Evolutionary conservation across 805 yeast species (phyloP).

Genomic region (Pichia deserticola): DNA sequence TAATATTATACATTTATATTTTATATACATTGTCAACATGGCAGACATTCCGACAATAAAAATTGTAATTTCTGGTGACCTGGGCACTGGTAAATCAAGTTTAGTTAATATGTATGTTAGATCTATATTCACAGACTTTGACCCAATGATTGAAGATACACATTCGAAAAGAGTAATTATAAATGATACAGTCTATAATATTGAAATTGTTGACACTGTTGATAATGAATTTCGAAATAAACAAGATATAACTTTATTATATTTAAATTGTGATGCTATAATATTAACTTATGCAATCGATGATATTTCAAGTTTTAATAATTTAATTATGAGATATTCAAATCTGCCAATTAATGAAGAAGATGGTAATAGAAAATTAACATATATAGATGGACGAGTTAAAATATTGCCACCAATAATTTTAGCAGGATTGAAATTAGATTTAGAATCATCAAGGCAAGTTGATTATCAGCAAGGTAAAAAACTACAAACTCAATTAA

Average conservation of each 20-base stretch:
- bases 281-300: conserved; percentile 44
- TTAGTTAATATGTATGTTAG: conserved; percentile 20
- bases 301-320: conserved; percentile 20
- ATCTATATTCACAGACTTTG: conserved; percentile 18
- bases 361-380: conserved; percentile 1
- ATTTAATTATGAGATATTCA: conserved; percentile 8
- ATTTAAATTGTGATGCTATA: conserved; percentile 38
- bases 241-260: conserved; percentile 10
- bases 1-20: not conserved
- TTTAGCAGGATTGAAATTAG: conserved; percentile 75
- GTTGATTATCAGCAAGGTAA: conserved; percentile 41
- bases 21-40: not conserved
- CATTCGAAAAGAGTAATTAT: conserved; percentile 20
- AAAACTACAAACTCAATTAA: conserved; percentile 18
- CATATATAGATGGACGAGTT: not conserved
- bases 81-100: conserved; percentile 28
- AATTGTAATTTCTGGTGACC: conserved; percentile 26
- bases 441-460: conserved; percentile 68
- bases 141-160: conserved; percentile 24
- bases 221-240: conserved; percentile 58
- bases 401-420: conserved; percentile 19
- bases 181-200: conserved; percentile 30
- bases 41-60: conserved; percentile 12
- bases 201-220: conserved; percentile 74
- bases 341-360: conserved; percentile 30